A percentile compares a stretch with the other conserved stretches of the same genome.
These are phyloP conservation scores for Amylostereum chailletii DNA, from an alignment of 1,284 basidiomycete species.

Conservation along the genomic window DNA sequence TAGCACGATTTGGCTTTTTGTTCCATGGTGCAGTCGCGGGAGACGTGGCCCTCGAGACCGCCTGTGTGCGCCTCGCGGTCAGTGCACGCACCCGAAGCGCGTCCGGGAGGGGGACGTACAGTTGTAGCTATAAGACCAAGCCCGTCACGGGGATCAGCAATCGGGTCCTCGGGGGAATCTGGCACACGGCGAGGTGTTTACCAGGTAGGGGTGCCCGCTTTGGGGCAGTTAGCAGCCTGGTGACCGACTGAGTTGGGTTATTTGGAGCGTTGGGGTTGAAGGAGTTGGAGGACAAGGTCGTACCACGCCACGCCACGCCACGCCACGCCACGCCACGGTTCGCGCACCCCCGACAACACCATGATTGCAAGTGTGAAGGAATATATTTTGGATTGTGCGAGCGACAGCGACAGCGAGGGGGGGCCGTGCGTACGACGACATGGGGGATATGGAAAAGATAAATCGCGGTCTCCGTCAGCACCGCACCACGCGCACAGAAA, in stretches of 20 bases:
- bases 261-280: conserved; percentile 1
- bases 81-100: background rate
- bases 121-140: conserved; percentile 49
- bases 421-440: conserved; percentile 14
- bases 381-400: conserved; percentile 12
- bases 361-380: background rate
- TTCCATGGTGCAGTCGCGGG: conserved; percentile 64
- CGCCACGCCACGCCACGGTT: conserved; percentile 1
- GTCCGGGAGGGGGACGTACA: conserved; percentile 36
- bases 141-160: conserved; percentile 5
- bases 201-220: conserved; percentile 74
- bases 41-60: conserved; percentile 69
- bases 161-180: background rate
- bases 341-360: background rate
- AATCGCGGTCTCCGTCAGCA: conserved; percentile 34
- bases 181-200: conserved; percentile 24
- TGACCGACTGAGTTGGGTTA: conserved; percentile 50
- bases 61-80: conserved; percentile 30
- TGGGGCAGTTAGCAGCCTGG: conserved; percentile 73
- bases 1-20: conserved; percentile 82
- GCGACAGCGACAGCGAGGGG: conserved; percentile 3
- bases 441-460: conserved; percentile 20
- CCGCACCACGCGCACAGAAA: conserved; percentile 24
- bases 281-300: background rate
- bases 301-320: background rate